Base-by-base conservation (phyloP, 2,329 filamentous ascomycete genomes). In the Claviceps citrina region DNA sequence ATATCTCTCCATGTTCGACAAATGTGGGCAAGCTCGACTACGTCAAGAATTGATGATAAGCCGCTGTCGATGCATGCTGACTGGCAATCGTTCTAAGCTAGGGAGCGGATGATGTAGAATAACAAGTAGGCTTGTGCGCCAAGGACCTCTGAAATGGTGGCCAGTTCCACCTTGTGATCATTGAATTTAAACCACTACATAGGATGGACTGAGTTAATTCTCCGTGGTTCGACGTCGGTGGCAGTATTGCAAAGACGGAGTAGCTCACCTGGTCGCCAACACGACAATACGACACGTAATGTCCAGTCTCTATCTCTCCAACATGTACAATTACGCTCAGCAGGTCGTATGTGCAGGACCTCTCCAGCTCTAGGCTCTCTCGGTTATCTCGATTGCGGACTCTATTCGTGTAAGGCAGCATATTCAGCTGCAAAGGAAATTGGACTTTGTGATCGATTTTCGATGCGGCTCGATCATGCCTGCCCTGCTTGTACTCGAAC, bases 121-220 rank as follows among this genome's bases (percentile, higher is more conserved):
- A 96, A 65, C 42, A 96, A 66, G 58, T 95, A 96, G 0, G 89
- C 86, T 57, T 94, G 80, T 12, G 84, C 84, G 24, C 73, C 73
- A 31, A 96, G 68, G 3, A 96, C 89, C 44, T 95, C 84, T 5
- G 81, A 82, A 54, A 91, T 81, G 35, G 76, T 76, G 2, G 84
- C 89, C 41, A 87, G 56, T 45, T 87, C 84, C 19, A 96, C 89
- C 56, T 85, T 86, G 57, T 91, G 87, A 55, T 96, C 89, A 54
- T 96, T 93, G 61, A 95, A 95, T 41, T 84, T 77, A 58, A 94
- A 93, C 89, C 89, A 96, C 71, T 93, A 31, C 4, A 20, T 15
- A 30, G 8, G 12, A 18, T 25, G 12, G 9, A 33, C 19, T n/a
- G 24, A 31, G 27, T 39, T 16, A 38, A 25, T 24, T 19, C 15